phyloP scores from a whole-genome alignment of 345 rosid species.

The Heritiera littoralis region DNA sequence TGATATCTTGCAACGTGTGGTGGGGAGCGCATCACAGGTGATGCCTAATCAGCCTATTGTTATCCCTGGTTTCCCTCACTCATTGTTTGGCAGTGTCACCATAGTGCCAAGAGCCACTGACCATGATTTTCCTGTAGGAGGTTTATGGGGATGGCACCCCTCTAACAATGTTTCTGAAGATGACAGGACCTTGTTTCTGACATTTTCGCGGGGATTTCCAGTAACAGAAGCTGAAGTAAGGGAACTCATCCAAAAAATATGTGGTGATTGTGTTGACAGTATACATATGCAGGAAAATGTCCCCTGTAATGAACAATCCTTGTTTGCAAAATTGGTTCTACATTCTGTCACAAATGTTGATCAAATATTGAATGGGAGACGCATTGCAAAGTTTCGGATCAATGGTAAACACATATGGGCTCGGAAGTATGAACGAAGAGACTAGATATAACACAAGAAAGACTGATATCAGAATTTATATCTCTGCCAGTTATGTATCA shows the following conservation, averaged over 20 bases:
- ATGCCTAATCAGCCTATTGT: constrained; percentile 18
- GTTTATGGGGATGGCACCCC: constrained; percentile 45
- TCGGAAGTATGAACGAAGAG: constrained; percentile 50
- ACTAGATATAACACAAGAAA: not conserved
- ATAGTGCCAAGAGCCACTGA: constrained; percentile 29
- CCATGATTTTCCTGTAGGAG: constrained; percentile 25
- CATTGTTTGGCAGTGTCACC: constrained; percentile 35
- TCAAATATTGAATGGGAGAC: constrained; percentile 33
- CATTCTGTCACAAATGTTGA: constrained; percentile 34
- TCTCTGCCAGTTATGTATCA: not conserved
- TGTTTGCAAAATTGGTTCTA: constrained; percentile 44
- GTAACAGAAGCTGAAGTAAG: constrained; percentile 42
- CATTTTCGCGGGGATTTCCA: constrained; percentile 50
- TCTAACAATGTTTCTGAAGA: constrained; percentile 27
- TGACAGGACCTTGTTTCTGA: constrained; percentile 48
- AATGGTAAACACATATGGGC: constrained; percentile 60
- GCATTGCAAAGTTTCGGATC: constrained; percentile 46
- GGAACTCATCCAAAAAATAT: constrained; percentile 31
- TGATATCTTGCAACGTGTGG: constrained; percentile 33
- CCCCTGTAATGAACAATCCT: constrained; percentile 33
- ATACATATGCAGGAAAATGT: constrained; percentile 39
- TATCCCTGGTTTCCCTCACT: constrained; percentile 48
- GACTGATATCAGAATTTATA: not conserved
- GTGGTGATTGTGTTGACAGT: constrained; percentile 33
- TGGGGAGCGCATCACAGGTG: constrained; percentile 14